A percentile compares a stretch with the other conserved stretches of the same genome.
Evolutionary conservation across 371 early-diverging fungal species (phyloP).

Genomic region (Mucor piriformis): DNA sequence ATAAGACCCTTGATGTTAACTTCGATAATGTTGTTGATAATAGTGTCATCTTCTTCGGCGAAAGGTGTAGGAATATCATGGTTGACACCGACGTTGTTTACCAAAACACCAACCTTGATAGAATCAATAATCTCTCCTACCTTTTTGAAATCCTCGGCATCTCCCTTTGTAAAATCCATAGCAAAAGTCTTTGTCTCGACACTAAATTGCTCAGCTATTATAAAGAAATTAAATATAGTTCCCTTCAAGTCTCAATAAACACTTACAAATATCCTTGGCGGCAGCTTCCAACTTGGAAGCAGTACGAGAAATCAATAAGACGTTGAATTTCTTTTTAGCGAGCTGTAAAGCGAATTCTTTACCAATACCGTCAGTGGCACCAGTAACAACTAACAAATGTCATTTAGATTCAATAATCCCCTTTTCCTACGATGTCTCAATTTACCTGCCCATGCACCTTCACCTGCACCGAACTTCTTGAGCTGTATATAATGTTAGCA

Average conservation of each 20-base stretch:
- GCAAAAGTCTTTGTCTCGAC: constrained; percentile 76
- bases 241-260: background rate
- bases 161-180: constrained; percentile 83
- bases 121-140: constrained; percentile 61
- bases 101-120: constrained; percentile 73
- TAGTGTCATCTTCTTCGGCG: constrained; percentile 72
- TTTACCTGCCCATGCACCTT: constrained; percentile 86
- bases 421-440: background rate
- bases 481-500: constrained; percentile 48
- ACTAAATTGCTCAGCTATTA: constrained; percentile 47
- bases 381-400: constrained; percentile 83
- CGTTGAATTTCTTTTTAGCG: constrained; percentile 84
- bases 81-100: constrained; percentile 95
- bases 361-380: constrained; percentile 98
- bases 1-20: constrained; percentile 89
- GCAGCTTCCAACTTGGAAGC: constrained; percentile 82
- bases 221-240: background rate
- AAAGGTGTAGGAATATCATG: constrained; percentile 87
- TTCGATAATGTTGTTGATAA: constrained; percentile 78
- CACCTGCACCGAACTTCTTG: constrained; percentile 80
- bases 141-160: constrained; percentile 65
- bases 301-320: constrained; percentile 90
- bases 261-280: constrained; percentile 70
- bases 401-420: background rate
- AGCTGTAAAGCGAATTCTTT: constrained; percentile 92